phyloP scores from a whole-genome alignment of 2,329 filamentous ascomycete genomes.

The Cadophora malorum region DNA sequence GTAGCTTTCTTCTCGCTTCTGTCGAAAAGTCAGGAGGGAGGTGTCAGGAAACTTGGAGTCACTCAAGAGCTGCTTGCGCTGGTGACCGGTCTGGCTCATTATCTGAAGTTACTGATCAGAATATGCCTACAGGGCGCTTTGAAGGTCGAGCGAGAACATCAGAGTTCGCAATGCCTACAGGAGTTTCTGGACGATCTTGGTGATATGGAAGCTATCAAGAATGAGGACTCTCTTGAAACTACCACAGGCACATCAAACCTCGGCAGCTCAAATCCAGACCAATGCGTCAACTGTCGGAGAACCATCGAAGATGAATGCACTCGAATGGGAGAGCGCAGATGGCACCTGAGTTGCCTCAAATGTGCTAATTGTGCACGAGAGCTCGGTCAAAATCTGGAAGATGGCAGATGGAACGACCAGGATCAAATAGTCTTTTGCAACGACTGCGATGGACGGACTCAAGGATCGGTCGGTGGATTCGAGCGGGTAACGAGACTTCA shows the following conservation, averaged over 20 bases:
- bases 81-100: slow-evolving; percentile 94
- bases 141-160: slow-evolving; percentile 85
- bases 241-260: slow-evolving; percentile 70
- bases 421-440: slow-evolving; percentile 75
- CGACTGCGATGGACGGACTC: slow-evolving; percentile 64
- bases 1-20: slow-evolving; percentile 96
- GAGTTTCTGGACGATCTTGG: slow-evolving; percentile 84
- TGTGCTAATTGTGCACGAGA: slow-evolving; percentile 77
- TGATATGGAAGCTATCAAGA: slow-evolving; percentile 79
- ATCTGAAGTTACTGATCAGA: slow-evolving; percentile 94
- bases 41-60: slow-evolving; percentile 89
- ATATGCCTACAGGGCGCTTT: slow-evolving; percentile 95
- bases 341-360: slow-evolving; percentile 80
- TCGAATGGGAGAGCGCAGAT: slow-evolving; percentile 74
- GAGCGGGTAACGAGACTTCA: slow-evolving; percentile 83
- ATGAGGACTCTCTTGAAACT: slow-evolving; percentile 72
- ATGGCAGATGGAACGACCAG: slow-evolving; percentile 73
- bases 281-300: slow-evolving; percentile 80
- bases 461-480: slow-evolving; percentile 65
- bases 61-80: slow-evolving; percentile 98
- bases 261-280: slow-evolving; percentile 80
- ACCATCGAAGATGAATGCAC: slow-evolving; percentile 96
- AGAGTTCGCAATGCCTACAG: slow-evolving; percentile 76
- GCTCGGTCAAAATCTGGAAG: slow-evolving; percentile 69
- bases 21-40: slow-evolving; percentile 91